A percentile compares a stretch with the other conserved stretches of the same genome.
Conservation (phyloP, 192 early-diverging fungal species). For the Linderina pennispora region DNA sequence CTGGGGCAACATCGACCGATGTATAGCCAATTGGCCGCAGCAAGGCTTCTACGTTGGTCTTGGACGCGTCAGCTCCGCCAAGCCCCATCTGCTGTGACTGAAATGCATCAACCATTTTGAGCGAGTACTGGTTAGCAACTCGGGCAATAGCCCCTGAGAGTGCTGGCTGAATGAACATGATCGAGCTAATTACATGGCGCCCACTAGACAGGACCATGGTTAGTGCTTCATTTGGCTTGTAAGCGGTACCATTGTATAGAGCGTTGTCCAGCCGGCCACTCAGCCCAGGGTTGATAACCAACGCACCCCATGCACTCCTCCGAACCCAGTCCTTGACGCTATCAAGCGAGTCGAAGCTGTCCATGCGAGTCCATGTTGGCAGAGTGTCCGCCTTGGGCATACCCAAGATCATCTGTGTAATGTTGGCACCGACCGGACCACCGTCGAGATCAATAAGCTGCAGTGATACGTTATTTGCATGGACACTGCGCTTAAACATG, state of each 20-base stretch:
- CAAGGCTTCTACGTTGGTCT: neutral
- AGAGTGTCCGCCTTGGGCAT: neutral
- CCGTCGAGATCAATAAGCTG: slow-evolving; percentile 13
- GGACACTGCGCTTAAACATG: slow-evolving; percentile 4
- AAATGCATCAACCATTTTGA: neutral
- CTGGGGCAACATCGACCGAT: slow-evolving; percentile 12
- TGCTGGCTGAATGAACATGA: slow-evolving; percentile 2
- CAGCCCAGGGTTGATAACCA: slow-evolving; percentile 15
- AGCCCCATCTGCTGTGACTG: neutral
- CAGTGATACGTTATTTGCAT: slow-evolving; percentile 1
- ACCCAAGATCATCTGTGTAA: slow-evolving; percentile 2
- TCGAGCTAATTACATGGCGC: slow-evolving; percentile 3
- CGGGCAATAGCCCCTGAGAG: neutral
- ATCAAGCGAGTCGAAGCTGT: neutral
- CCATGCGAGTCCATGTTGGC: neutral
- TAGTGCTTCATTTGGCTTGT: slow-evolving; percentile 2
- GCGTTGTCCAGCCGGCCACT: slow-evolving; percentile 5
- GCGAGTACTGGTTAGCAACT: neutral
- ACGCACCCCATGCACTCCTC: slow-evolving; percentile 18
- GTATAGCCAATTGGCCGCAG: slow-evolving; percentile 4
- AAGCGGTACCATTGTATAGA: neutral
- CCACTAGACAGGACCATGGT: slow-evolving; percentile 13
- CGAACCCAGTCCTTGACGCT: slow-evolving; percentile 8
- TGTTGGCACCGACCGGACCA: slow-evolving; percentile 6
- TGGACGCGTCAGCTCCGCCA: neutral